A percentile compares a stretch with the other conserved stretches of the same genome.
These are phyloP conservation scores for Chaetomiaceae sp. DNA, from an alignment of 2,329 filamentous ascomycete genomes.

Conservation along the genomic window DNA sequence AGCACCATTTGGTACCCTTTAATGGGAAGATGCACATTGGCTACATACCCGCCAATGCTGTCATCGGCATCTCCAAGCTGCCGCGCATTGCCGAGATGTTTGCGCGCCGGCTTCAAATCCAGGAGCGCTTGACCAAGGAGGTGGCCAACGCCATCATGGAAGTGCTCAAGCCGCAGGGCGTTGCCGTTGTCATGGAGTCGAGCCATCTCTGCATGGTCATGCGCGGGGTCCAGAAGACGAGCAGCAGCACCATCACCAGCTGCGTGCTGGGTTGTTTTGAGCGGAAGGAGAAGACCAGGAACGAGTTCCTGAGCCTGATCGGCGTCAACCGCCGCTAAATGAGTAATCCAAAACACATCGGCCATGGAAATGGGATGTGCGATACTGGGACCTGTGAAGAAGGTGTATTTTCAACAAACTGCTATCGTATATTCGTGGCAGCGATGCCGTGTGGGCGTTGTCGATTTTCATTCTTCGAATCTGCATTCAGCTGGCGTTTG, in stretches of 20 bases:
- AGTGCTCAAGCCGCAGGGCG: slow-evolving; percentile 86
- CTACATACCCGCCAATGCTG: slow-evolving; percentile 87
- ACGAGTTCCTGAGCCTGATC: slow-evolving; percentile 86
- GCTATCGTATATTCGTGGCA: slow-evolving; percentile 9
- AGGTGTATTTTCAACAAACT: slow-evolving; percentile 19
- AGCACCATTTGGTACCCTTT: slow-evolving; percentile 96
- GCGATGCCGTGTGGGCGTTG: slow-evolving; percentile 8
- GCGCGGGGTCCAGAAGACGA: slow-evolving; percentile 93
- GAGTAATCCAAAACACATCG: neutral
- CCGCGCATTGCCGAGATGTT: slow-evolving; percentile 98
- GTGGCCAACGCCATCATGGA: slow-evolving; percentile 92
- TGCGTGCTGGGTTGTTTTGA: slow-evolving; percentile 97
- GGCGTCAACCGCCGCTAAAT: slow-evolving; percentile 48
- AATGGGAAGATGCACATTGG: slow-evolving; percentile 99
- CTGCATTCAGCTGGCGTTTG: slow-evolving; percentile 19
- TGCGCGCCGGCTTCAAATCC: slow-evolving; percentile 85
- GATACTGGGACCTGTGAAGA: neutral
- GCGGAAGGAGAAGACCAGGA: slow-evolving; percentile 84
- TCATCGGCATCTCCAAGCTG: slow-evolving; percentile 93
- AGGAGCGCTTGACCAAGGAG: slow-evolving; percentile 93
- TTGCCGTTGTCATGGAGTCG: slow-evolving; percentile 96
- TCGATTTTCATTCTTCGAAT: neutral
- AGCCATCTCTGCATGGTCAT: slow-evolving; percentile 98
- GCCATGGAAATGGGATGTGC: neutral
- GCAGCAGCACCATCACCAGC: slow-evolving; percentile 83